These are phyloP conservation scores for Eleusine indica DNA, from an alignment of 176 grass and related monocot species.

Conservation along the genomic window DNA sequence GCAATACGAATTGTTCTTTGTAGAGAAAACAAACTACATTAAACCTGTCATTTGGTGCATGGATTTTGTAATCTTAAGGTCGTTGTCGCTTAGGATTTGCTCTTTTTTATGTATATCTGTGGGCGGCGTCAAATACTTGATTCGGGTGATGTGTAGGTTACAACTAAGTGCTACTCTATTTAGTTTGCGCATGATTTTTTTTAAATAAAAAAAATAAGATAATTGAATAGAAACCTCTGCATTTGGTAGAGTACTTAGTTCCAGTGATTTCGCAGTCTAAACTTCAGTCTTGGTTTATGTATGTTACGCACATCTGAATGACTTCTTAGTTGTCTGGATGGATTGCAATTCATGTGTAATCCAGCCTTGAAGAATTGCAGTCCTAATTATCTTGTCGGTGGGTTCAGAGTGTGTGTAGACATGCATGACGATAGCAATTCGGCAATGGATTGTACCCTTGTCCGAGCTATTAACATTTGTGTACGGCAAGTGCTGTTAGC, in stretches of 20 bases:
- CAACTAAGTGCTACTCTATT: background rate
- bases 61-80: conserved; percentile 30
- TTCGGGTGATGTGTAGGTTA: too few species aligned
- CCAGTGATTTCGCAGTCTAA: background rate
- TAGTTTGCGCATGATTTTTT: too few species aligned
- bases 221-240: background rate
- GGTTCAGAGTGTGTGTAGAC: background rate
- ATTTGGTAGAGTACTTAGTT: background rate
- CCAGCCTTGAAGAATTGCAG: background rate
- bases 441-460: background rate
- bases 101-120: background rate
- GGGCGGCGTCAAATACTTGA: conserved; percentile 16
- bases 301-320: too few species aligned
- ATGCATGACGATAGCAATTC: background rate
- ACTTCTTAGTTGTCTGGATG: background rate
- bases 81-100: conserved; percentile 28
- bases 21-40: background rate
- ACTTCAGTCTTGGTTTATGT: background rate
- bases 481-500: background rate
- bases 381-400: background rate
- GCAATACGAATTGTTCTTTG: background rate
- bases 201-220: too few species aligned
- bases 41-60: background rate
- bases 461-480: background rate
- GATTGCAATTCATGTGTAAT: background rate